phyloP scores from a whole-genome alignment of 129 eudicot species.

The Dittrichia graveolens region DNA sequence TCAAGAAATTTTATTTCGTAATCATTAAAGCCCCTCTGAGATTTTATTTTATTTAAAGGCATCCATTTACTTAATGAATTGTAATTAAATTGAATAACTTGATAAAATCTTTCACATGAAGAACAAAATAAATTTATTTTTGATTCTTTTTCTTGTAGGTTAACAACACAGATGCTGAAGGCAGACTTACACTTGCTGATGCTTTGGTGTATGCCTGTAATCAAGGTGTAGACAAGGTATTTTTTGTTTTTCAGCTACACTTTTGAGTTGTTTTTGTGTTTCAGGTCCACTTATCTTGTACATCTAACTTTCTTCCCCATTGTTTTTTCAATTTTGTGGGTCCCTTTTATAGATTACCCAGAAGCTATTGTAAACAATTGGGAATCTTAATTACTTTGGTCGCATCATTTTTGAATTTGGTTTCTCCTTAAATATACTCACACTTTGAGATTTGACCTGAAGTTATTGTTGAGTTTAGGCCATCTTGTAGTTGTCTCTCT shows the following conservation, averaged over 20 bases:
- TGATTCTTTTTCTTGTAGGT: constrained; percentile 48
- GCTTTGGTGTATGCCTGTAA: constrained; percentile 97
- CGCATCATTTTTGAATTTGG: too few relatives aligned
- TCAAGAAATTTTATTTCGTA: neutral
- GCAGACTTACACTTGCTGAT: constrained; percentile 98
- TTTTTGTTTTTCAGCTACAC: neutral
- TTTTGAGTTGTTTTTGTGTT: neutral
- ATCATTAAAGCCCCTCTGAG: neutral
- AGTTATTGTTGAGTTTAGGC: neutral
- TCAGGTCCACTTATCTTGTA: neutral
- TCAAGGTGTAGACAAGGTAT: constrained; percentile 98
- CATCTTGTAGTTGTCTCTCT: neutral
- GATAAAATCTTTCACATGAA: neutral
- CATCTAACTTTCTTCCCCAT: neutral
- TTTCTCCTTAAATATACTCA: too few relatives aligned
- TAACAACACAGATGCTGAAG: constrained; percentile 98
- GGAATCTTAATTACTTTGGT: too few relatives aligned
- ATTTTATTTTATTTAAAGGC: neutral
- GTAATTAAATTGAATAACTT: neutral
- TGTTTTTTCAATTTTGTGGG: too few relatives aligned
- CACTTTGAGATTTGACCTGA: neutral
- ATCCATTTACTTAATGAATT: neutral
- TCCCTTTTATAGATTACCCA: too few relatives aligned
- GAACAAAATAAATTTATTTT: neutral
- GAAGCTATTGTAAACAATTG: too few relatives aligned